phyloP scores from a whole-genome alignment of 2,329 filamentous ascomycete genomes.

The Arthroderma uncinatum region DNA sequence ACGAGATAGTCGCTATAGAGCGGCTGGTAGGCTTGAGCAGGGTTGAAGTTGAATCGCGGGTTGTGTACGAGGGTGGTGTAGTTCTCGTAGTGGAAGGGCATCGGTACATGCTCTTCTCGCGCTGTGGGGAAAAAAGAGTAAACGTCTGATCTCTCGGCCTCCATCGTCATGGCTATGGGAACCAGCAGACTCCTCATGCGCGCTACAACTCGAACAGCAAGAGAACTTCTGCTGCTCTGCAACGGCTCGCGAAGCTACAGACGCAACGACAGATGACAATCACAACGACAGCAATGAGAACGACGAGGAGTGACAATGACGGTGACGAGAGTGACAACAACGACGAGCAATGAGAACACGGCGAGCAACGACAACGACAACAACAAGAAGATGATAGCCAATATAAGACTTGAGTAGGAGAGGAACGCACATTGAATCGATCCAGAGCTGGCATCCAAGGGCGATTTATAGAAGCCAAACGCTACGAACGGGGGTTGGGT shows the following conservation, averaged over 20 bases:
- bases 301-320: no score
- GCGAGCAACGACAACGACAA: no score
- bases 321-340: no score
- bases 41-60: neutral
- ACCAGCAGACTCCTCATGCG: neutral
- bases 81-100: slow-evolving; percentile 1
- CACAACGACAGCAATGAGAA: no score
- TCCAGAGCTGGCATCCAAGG: neutral
- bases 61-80: neutral
- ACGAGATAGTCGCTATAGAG: neutral
- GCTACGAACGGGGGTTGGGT: neutral
- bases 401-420: neutral
- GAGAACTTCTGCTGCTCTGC: no score
- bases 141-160: neutral
- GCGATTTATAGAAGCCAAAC: neutral
- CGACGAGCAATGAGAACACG: neutral
- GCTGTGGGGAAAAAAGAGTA: slow-evolving; percentile 1
- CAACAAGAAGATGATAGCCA: neutral
- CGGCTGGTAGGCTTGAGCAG: neutral
- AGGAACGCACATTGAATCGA: neutral
- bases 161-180: neutral
- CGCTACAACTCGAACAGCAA: neutral
- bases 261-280: no score
- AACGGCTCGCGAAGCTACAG: no score
- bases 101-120: neutral